Percentiles rank a stretch among this genome's conserved stretches.
Conservation (phyloP, 495 filamentous ascomycete genomes). For the Xylaria bambusicola region DNA sequence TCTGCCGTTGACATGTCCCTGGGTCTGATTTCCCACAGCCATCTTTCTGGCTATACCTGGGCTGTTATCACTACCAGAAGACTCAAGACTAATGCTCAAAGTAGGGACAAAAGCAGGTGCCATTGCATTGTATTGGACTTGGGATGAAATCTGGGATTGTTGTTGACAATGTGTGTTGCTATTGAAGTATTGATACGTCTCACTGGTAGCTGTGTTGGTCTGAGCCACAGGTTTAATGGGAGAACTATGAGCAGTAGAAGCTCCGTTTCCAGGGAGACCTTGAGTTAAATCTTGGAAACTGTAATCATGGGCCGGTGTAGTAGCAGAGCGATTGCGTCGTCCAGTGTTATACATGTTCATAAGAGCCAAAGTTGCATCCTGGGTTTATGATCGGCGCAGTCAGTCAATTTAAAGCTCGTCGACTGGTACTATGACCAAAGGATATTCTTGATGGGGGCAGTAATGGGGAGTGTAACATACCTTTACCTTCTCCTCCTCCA, state of each 20-base stretch:
- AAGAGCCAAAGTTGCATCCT: not conserved
- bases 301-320: not conserved
- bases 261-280: not conserved
- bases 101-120: not conserved
- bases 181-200: no score
- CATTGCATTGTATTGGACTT: not conserved
- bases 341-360: not conserved
- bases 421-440: no score
- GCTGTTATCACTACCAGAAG: no score
- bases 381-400: not conserved
- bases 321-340: constrained; percentile 2
- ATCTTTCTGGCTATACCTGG: no score
- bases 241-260: not conserved
- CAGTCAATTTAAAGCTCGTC: not conserved
- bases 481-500: no score
- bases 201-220: not conserved
- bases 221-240: not conserved
- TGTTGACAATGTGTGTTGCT: no score
- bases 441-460: not conserved
- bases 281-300: not conserved
- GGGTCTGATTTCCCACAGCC: not conserved
- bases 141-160: no score
- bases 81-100: no score
- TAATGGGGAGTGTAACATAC: not conserved
- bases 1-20: not conserved